Evolutionary conservation across 2,329 filamentous ascomycete species (phyloP), one percentile per base, ranked within the genome.

Genomic region (Periconia digitata): DNA sequence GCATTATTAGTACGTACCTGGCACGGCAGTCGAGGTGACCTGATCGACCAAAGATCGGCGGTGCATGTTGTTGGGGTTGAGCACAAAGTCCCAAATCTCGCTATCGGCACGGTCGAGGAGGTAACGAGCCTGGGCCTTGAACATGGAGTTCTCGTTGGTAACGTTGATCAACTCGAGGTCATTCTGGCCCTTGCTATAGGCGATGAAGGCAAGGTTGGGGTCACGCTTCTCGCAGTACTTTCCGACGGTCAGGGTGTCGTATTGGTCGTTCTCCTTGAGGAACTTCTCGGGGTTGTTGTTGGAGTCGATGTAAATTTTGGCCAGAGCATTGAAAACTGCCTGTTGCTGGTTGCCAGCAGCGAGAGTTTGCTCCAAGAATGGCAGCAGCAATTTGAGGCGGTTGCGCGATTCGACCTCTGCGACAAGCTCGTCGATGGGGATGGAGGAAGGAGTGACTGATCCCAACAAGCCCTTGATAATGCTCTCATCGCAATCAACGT

Each of bases 81-180:
- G 81, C 13, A 97, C 94, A 68, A 96, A 99, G 44, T 82, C 80
- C 95, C 95, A 99, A 40, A 99, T 85, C 71, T 99, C 94, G 2
- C 79, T 72, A 65, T 99, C 94, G 32, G 89, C 87, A 58, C 94
- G 87, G 64, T 96, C 92, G 44, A 99, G 79, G 20, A 99, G 81
- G 73, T 99, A 99, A 32, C 94, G 87, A 49, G 92, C 92, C 74
- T 99, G 94, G n/a, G 89, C 89, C 64, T 92, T 88, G 82, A 96
- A 99, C 94, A 99, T 99, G n/a, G 90, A 86, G 76, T 99, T 99
- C 75, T 99, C 95, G 63, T 97, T 99, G 66, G 94, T 97, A 67
- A 99, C 92, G 72, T 89, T 94, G 74, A 99, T 92, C 47, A 99
- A 83, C 75, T 99, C 95, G 24, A 99, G 76, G 66, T 99, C 94